Evolutionary conservation across 345 rosid species (phyloP).

Genomic region (Jatropha curcas): DNA sequence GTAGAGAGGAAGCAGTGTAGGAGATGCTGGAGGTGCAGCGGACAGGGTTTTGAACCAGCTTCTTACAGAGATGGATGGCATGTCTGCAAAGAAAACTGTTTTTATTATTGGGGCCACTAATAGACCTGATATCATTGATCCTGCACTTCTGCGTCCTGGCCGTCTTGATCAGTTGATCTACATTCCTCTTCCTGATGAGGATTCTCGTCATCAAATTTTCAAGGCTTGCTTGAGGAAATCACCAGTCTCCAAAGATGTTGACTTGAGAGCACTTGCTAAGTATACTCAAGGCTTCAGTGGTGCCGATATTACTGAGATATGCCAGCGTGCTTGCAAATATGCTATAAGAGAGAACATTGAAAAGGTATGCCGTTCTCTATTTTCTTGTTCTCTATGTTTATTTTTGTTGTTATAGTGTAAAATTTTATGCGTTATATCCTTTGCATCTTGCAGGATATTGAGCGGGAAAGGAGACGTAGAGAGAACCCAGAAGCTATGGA

Average conservation of each 20-base stretch:
- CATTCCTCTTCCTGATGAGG: slow-evolving; percentile 95
- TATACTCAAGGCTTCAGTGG: slow-evolving; percentile 95
- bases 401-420: not conserved
- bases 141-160: slow-evolving; percentile 93
- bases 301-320: slow-evolving; percentile 95
- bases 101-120: slow-evolving; percentile 96
- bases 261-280: slow-evolving; percentile 81
- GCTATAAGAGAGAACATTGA: slow-evolving; percentile 94
- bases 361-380: slow-evolving; percentile 48
- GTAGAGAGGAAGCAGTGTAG: slow-evolving; percentile 89
- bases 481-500: slow-evolving; percentile 97
- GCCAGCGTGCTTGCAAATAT: slow-evolving; percentile 92
- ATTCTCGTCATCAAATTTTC: slow-evolving; percentile 76
- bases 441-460: slow-evolving; percentile 57
- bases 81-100: slow-evolving; percentile 93
- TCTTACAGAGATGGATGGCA: slow-evolving; percentile 97
- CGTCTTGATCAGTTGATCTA: slow-evolving; percentile 93
- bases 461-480: slow-evolving; percentile 75
- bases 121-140: slow-evolving; percentile 91
- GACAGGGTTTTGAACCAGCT: slow-evolving; percentile 95
- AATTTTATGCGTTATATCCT: not conserved
- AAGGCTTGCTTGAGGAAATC: slow-evolving; percentile 93
- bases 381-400: not conserved
- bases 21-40: slow-evolving; percentile 98
- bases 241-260: slow-evolving; percentile 83